Conservation (phyloP, 768 basidiomycete species). For the Termitomyces sp. region DNA sequence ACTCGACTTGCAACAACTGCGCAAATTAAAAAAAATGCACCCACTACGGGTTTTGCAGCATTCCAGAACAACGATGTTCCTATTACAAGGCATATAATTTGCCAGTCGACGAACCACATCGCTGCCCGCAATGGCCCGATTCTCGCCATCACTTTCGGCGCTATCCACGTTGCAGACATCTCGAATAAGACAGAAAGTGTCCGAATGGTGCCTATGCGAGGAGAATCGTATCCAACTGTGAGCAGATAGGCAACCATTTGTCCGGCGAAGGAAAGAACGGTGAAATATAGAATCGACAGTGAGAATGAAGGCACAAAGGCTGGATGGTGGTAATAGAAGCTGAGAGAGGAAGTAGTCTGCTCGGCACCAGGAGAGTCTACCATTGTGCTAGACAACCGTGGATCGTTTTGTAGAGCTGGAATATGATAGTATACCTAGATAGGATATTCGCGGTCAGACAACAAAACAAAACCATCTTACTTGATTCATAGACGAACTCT, state of each 20-base stretch:
- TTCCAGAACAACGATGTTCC: constrained; percentile 13
- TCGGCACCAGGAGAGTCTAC: neutral
- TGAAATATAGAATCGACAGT: constrained; percentile 21
- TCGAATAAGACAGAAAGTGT: constrained; percentile 18
- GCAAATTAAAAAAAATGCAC: constrained; percentile 14
- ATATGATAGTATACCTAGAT: constrained; percentile 3
- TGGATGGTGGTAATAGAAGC: constrained; percentile 15
- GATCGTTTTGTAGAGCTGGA: neutral
- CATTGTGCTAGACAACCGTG: neutral
- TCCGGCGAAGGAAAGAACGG: constrained; percentile 21
- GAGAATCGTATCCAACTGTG: constrained; percentile 17
- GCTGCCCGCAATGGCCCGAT: constrained; percentile 21
- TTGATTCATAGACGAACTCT: constrained; percentile 9
- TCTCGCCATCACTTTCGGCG: constrained; percentile 16
- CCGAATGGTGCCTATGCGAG: constrained; percentile 17
- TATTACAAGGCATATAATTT: constrained; percentile 17
- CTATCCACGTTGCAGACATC: constrained; percentile 22
- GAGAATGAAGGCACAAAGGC: constrained; percentile 20
- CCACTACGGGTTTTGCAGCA: constrained; percentile 5
- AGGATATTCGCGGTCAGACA: neutral
- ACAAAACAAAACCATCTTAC: neutral
- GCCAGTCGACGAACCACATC: constrained; percentile 24
- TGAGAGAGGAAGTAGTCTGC: constrained; percentile 5
- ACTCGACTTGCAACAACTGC: constrained; percentile 20
- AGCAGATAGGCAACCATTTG: constrained; percentile 24